These are phyloP conservation scores for Glycine latifolia DNA, from an alignment of 306 rosid species.

Conservation along the genomic window DNA sequence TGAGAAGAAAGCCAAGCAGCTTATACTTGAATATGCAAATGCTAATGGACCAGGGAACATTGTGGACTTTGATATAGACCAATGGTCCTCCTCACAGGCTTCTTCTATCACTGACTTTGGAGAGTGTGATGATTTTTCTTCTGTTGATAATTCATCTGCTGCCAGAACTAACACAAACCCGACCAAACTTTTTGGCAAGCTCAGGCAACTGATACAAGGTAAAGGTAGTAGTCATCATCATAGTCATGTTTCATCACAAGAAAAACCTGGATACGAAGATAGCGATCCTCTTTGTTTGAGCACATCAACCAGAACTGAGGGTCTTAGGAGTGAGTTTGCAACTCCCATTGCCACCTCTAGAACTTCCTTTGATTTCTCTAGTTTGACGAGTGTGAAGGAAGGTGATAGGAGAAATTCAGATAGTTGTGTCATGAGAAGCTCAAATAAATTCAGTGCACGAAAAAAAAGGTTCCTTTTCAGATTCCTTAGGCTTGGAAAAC, in stretches of 20 bases:
- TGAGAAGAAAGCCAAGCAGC: slow-evolving; percentile 84
- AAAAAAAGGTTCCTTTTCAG: slow-evolving; percentile 41
- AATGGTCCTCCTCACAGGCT: slow-evolving; percentile 71
- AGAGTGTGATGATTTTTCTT: slow-evolving; percentile 61
- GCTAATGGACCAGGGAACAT: slow-evolving; percentile 55
- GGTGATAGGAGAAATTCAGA: slow-evolving; percentile 48
- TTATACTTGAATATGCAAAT: slow-evolving; percentile 80
- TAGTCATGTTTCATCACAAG: slow-evolving; percentile 48
- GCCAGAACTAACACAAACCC: slow-evolving; percentile 56
- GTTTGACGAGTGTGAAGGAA: slow-evolving; percentile 50
- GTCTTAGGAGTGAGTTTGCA: slow-evolving; percentile 38
- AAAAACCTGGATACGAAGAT: slow-evolving; percentile 52
- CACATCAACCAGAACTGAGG: slow-evolving; percentile 52
- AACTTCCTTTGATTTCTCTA: slow-evolving; percentile 61
- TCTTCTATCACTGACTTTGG: slow-evolving; percentile 63
- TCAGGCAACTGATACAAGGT: slow-evolving; percentile 61
- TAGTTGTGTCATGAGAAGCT: slow-evolving; percentile 50
- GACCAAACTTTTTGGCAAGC: slow-evolving; percentile 63
- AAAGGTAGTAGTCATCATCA: slow-evolving; percentile 51
- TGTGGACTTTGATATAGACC: slow-evolving; percentile 68
- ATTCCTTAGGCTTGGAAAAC: slow-evolving; percentile 48
- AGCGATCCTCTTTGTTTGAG: slow-evolving; percentile 50
- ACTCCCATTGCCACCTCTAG: slow-evolving; percentile 51
- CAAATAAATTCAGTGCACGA: slow-evolving; percentile 47
- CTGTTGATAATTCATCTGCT: slow-evolving; percentile 55